phyloP scores from a whole-genome alignment of 2,329 filamentous ascomycete species.

The Dissoconium aciculare region DNA sequence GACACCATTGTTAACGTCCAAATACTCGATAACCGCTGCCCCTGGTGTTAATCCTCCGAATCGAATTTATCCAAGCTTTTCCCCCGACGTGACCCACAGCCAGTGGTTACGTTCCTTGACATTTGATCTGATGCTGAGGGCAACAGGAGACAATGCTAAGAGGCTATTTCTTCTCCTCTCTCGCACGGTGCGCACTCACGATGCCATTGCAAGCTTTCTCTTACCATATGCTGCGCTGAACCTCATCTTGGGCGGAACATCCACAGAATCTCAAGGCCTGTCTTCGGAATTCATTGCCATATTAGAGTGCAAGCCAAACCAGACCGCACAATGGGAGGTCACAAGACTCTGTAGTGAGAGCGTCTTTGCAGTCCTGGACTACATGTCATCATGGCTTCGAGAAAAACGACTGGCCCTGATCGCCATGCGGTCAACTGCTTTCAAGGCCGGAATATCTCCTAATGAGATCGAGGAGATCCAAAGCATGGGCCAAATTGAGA shows the following conservation, averaged over 20 bases:
- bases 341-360: conserved; percentile 81
- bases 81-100: conserved; percentile 50
- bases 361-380: conserved; percentile 81
- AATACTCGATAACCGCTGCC: conserved; percentile 51
- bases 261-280: conserved; percentile 49
- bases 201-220: conserved; percentile 75
- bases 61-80: conserved; percentile 61
- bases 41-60: conserved; percentile 16
- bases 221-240: conserved; percentile 79
- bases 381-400: conserved; percentile 79
- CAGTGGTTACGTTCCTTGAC: conserved; percentile 72
- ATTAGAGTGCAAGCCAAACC: conserved; percentile 47
- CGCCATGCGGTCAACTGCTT: conserved; percentile 28
- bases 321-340: conserved; percentile 49
- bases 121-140: conserved; percentile 65
- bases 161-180: conserved; percentile 69
- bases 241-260: conserved; percentile 57
- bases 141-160: conserved; percentile 56
- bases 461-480: conserved; percentile 37
- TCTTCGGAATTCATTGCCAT: conserved; percentile 60
- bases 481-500: conserved; percentile 40
- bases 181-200: conserved; percentile 70
- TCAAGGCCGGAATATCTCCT: conserved; percentile 30
- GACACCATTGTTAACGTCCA: conserved; percentile 76
- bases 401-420: conserved; percentile 46